Percentiles rank a stretch among this genome's conserved stretches.
Evolutionary conservation across 371 early-diverging fungal species (phyloP).

Genomic region (Circinella umbellata): DNA sequence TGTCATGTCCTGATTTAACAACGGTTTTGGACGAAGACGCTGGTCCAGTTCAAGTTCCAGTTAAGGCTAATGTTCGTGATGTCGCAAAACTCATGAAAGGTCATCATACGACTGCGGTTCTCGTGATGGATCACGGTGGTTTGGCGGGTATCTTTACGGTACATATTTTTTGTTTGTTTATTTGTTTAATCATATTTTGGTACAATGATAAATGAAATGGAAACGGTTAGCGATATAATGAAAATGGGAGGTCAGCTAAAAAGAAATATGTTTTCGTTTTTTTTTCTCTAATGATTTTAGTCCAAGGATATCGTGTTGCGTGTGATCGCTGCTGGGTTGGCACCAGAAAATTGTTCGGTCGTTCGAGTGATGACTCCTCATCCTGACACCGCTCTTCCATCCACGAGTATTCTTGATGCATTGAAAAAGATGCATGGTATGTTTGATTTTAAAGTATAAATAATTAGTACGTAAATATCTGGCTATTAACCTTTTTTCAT

Average conservation of each 20-base stretch:
- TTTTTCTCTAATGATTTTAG: slow-evolving; percentile 10
- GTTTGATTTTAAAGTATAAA: background rate
- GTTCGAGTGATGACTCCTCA: slow-evolving; percentile 99
- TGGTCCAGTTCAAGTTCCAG: slow-evolving; percentile 75
- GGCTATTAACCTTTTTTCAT: background rate
- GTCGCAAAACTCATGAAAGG: slow-evolving; percentile 93
- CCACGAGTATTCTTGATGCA: slow-evolving; percentile 90
- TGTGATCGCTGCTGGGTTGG: slow-evolving; percentile 93
- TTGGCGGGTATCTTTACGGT: slow-evolving; percentile 92
- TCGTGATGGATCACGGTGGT: slow-evolving; percentile 84
- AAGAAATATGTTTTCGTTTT: too few species aligned
- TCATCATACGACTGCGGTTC: slow-evolving; percentile 87
- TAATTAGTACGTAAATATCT: too few species aligned
- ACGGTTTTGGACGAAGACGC: slow-evolving; percentile 75
- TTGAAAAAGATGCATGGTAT: slow-evolving; percentile 93
- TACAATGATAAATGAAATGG: too few species aligned
- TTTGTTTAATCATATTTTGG: background rate
- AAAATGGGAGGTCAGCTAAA: too few species aligned
- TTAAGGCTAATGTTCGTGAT: slow-evolving; percentile 86
- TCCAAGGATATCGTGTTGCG: slow-evolving; percentile 93
- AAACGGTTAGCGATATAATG: too few species aligned
- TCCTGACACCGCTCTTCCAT: slow-evolving; percentile 89
- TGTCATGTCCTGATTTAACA: slow-evolving; percentile 90
- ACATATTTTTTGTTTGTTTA: too few species aligned
- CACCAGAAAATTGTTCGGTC: slow-evolving; percentile 90